Conservation (phyloP, 176 grass and related monocot genomes). For the Tillandsia fasciculata region DNA sequence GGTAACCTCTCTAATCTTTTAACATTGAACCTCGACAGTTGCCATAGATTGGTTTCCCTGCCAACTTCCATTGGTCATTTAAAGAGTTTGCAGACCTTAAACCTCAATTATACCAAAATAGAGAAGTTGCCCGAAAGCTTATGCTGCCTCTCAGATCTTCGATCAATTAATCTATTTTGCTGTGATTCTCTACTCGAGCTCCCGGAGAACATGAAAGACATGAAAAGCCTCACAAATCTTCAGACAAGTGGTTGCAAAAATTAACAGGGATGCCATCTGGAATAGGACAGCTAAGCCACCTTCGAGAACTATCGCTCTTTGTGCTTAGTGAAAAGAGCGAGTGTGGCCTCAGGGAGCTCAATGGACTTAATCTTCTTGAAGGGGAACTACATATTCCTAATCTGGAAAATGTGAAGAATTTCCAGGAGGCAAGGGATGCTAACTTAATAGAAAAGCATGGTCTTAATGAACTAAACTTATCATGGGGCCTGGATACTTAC, state of each 20-base stretch:
- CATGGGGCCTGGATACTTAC: neutral
- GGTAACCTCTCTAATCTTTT: too few species aligned
- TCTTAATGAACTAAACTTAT: neutral
- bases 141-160: too few species aligned
- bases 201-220: too few species aligned
- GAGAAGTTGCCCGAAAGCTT: neutral
- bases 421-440: neutral
- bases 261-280: neutral
- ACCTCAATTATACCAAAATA: neutral
- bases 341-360: neutral
- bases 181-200: too few species aligned
- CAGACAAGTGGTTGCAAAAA: neutral
- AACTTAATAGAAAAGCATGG: slow-evolving; percentile 2
- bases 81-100: neutral
- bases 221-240: slow-evolving; percentile 5
- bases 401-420: neutral
- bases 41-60: neutral
- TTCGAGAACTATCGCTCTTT: neutral
- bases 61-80: neutral
- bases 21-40: neutral
- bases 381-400: neutral
- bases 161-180: too few species aligned
- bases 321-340: neutral
- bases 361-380: neutral
- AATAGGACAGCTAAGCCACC: neutral